A percentile compares a stretch with the other conserved stretches of the same genome.
Conservation (phyloP, 176 grass and related monocot species). For the Alopecurus myosuroides region DNA sequence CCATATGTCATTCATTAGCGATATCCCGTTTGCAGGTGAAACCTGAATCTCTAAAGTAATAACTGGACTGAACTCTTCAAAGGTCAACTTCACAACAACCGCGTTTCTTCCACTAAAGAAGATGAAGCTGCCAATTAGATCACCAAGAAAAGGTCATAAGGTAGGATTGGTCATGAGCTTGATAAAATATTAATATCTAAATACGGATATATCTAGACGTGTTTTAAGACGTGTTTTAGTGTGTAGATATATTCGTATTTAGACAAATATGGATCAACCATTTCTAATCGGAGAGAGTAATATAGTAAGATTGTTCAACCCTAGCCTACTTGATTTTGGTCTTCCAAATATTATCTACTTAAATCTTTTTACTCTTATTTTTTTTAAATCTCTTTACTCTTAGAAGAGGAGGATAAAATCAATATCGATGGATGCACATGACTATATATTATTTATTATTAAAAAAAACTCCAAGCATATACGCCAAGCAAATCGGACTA, state of each 20-base stretch:
- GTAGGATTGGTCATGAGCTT: background rate
- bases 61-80: conserved; percentile 26
- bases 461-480: background rate
- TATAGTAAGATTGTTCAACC: background rate
- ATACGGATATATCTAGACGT: too few species aligned
- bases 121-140: background rate
- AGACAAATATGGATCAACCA: too few species aligned
- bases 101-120: background rate
- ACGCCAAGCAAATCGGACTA: background rate
- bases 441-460: background rate
- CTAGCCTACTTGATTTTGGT: background rate
- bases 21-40: conserved; percentile 1
- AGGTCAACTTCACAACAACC: conserved; percentile 31
- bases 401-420: background rate
- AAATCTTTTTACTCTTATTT: background rate
- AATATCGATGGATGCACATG: too few species aligned
- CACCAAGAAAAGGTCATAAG: background rate
- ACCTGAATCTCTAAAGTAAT: background rate
- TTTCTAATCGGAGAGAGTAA: too few species aligned
- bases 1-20: background rate
- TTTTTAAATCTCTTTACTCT: background rate
- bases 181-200: background rate
- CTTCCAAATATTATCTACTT: background rate
- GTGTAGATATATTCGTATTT: too few species aligned
- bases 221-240: too few species aligned